phyloP scores from a whole-genome alignment of 306 rosid species.

The Boehmeria nivea region DNA sequence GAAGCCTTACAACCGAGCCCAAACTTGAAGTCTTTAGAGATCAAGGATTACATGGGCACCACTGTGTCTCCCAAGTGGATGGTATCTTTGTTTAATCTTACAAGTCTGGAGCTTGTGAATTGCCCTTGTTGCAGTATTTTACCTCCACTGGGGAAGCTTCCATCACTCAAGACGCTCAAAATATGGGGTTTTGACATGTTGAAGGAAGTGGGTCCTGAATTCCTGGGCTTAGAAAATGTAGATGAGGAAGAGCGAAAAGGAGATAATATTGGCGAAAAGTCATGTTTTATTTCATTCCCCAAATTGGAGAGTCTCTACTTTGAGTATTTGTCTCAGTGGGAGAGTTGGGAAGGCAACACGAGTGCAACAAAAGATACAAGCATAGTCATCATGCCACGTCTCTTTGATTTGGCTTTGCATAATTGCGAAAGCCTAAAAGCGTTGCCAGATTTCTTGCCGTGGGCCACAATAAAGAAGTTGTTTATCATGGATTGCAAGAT shows the following conservation, averaged over 20 bases:
- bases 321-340: background rate
- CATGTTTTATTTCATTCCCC: background rate
- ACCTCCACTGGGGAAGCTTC: slow-evolving; percentile 11
- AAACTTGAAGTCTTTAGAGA: background rate
- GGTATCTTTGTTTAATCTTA: slow-evolving; percentile 2
- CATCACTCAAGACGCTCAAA: background rate
- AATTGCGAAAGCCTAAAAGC: background rate
- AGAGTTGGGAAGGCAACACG: background rate
- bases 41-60: background rate
- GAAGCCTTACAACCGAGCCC: slow-evolving; percentile 13
- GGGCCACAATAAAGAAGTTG: no score
- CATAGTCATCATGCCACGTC: background rate
- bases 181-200: background rate
- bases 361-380: no score
- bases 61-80: slow-evolving; percentile 7
- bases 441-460: background rate
- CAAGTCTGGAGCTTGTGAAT: background rate
- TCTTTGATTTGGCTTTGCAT: background rate
- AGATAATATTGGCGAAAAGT: background rate
- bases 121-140: background rate
- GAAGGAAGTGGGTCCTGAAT: slow-evolving; percentile 4
- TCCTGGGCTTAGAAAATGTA: slow-evolving; percentile 5
- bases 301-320: slow-evolving; percentile 2
- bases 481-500: no score
- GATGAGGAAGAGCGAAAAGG: background rate